Evolutionary conservation across 2,329 filamentous ascomycete genomes (phyloP).

Genomic region (Diaporthe caulivora): DNA sequence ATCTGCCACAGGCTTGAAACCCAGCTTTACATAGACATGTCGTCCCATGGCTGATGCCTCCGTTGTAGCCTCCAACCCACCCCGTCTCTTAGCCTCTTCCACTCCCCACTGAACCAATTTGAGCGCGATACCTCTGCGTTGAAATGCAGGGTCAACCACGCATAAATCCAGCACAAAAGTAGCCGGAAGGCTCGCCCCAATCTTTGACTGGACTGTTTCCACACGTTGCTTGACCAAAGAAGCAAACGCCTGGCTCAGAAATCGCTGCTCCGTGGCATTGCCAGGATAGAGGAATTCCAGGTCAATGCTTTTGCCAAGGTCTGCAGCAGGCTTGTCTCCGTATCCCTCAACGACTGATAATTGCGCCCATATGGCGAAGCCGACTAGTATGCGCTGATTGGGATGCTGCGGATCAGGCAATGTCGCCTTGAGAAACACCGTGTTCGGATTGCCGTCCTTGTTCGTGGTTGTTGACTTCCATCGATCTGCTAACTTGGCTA

Average conservation of each 20-base stretch:
- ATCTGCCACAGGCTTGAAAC: conserved; percentile 57
- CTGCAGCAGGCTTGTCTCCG: conserved; percentile 55
- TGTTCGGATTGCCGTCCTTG: conserved; percentile 59
- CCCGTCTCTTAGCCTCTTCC: conserved; percentile 55
- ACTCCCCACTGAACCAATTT: conserved; percentile 62
- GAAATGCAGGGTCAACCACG: conserved; percentile 65
- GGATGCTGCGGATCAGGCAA: conserved; percentile 50
- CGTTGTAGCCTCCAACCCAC: conserved; percentile 56
- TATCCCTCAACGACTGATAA: conserved; percentile 60
- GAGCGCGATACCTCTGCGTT: conserved; percentile 61
- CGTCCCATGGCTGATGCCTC: conserved; percentile 64
- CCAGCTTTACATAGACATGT: conserved; percentile 58
- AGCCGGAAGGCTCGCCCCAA: conserved; percentile 54
- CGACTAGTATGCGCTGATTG: conserved; percentile 54
- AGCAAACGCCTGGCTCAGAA: conserved; percentile 56
- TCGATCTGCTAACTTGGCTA: conserved; percentile 54
- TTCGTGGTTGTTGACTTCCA: conserved; percentile 57
- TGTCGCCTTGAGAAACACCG: conserved; percentile 67
- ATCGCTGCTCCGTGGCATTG: conserved; percentile 59
- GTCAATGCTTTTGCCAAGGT: conserved; percentile 48
- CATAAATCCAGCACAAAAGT: conserved; percentile 64
- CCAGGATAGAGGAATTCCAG: conserved; percentile 56
- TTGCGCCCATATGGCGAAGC: conserved; percentile 68
- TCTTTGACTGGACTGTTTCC: conserved; percentile 56
- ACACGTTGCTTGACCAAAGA: conserved; percentile 59